A percentile compares a stretch with the other conserved stretches of the same genome.
phyloP scores from a whole-genome alignment of 2,329 filamentous ascomycete genomes.

The Xylariomycetidae sp. region DNA sequence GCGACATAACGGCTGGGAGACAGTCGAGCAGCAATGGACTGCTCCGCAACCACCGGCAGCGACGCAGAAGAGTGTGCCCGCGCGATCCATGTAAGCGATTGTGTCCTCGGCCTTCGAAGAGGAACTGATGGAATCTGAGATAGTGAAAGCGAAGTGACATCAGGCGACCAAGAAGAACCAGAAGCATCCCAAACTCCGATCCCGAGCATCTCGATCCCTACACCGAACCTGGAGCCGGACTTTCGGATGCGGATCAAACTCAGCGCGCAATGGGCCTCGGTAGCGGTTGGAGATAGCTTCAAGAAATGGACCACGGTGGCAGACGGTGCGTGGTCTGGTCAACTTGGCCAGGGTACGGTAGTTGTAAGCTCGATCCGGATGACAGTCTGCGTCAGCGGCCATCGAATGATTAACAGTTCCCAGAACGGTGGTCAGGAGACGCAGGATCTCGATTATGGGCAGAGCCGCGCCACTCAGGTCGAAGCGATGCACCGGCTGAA shows the following conservation, averaged over 20 bases:
- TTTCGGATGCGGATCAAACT: slow-evolving; percentile 24
- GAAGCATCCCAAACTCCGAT: slow-evolving; percentile 15
- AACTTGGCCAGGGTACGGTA: slow-evolving; percentile 20
- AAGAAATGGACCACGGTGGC: slow-evolving; percentile 23
- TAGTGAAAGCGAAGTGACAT: slow-evolving; percentile 6
- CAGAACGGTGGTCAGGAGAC: slow-evolving; percentile 24
- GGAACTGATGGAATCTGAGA: too few species aligned
- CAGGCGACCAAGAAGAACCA: slow-evolving; percentile 7
- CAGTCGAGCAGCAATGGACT: slow-evolving; percentile 20
- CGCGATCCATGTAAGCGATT: too few species aligned
- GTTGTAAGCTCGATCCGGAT: too few species aligned
- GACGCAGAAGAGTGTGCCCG: too few species aligned
- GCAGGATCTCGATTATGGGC: slow-evolving; percentile 16
- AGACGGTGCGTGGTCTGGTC: slow-evolving; percentile 23
- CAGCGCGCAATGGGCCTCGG: slow-evolving; percentile 19
- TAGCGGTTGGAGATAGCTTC: slow-evolving; percentile 17
- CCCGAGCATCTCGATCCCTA: slow-evolving; percentile 19
- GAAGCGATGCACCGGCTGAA: slow-evolving; percentile 21
- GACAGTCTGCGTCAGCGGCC: too few species aligned
- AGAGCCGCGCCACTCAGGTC: slow-evolving; percentile 18
- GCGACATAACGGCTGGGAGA: slow-evolving; percentile 22
- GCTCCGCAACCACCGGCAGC: slow-evolving; percentile 6
- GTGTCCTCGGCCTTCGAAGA: too few species aligned
- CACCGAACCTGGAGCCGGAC: slow-evolving; percentile 19
- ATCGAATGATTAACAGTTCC: too few species aligned